Conservation (phyloP, 768 basidiomycete genomes). For the Xerocomus spinulosus region DNA sequence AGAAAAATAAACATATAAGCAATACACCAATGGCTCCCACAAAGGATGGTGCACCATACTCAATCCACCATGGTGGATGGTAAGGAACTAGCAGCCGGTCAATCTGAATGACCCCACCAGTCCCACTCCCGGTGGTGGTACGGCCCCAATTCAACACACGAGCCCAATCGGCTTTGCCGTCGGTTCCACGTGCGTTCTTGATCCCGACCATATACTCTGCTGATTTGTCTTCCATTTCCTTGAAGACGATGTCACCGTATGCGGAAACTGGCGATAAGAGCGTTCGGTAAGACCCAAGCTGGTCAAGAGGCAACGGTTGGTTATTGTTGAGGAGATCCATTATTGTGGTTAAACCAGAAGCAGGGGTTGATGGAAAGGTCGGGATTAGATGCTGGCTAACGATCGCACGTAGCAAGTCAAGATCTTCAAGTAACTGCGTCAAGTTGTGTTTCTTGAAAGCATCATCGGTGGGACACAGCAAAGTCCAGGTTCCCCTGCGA, state of each 20-base stretch:
- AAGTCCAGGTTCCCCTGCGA: slow-evolving; percentile 67
- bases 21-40: slow-evolving; percentile 57
- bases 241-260: slow-evolving; percentile 85
- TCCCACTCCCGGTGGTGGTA: slow-evolving; percentile 64
- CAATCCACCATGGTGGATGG: slow-evolving; percentile 78
- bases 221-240: slow-evolving; percentile 41
- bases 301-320: slow-evolving; percentile 65
- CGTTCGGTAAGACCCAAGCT: slow-evolving; percentile 71
- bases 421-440: slow-evolving; percentile 61
- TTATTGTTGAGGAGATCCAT: slow-evolving; percentile 54
- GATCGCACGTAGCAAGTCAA: slow-evolving; percentile 48
- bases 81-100: slow-evolving; percentile 83
- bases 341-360: slow-evolving; percentile 21
- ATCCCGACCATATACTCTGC: slow-evolving; percentile 59
- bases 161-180: slow-evolving; percentile 59
- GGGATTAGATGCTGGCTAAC: slow-evolving; percentile 78
- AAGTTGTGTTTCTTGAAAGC: slow-evolving; percentile 88
- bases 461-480: slow-evolving; percentile 88
- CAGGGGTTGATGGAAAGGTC: slow-evolving; percentile 26
- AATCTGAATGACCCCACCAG: slow-evolving; percentile 86
- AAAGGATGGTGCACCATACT: slow-evolving; percentile 66
- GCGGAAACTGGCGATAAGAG: slow-evolving; percentile 59
- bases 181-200: slow-evolving; percentile 65
- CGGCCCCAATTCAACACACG: slow-evolving; percentile 71
- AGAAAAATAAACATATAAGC: slow-evolving; percentile 66